phyloP scores from a whole-genome alignment of 495 filamentous ascomycete species.

The Annulohypoxylon moriforme region DNA sequence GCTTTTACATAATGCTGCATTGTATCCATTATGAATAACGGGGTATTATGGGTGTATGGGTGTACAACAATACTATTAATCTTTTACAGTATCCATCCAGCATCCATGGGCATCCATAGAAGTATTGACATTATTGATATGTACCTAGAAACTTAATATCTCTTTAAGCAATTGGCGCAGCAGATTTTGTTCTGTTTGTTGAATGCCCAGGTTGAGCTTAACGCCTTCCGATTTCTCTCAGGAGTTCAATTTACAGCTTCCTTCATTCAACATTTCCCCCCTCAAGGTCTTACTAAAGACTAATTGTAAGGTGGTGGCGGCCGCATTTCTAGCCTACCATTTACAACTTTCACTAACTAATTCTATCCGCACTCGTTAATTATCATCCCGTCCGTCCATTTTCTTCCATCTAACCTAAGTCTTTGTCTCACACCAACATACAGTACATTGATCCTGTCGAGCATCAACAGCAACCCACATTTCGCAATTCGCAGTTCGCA shows the following conservation, averaged over 20 bases:
- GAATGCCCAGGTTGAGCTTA: conserved; percentile 17
- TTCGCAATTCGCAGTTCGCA: background rate
- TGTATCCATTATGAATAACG: background rate
- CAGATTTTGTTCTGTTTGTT: conserved; percentile 34
- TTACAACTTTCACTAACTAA: conserved; percentile 24
- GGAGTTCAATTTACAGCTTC: conserved; percentile 31
- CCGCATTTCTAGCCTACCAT: conserved; percentile 24
- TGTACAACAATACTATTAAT: background rate
- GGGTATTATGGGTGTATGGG: background rate
- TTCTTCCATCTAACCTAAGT: background rate
- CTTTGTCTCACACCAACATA: conserved; percentile 14
- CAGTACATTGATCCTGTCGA: background rate
- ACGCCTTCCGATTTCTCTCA: conserved; percentile 11
- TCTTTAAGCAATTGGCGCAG: conserved; percentile 6
- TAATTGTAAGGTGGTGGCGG: conserved; percentile 28
- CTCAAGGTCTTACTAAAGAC: conserved; percentile 31
- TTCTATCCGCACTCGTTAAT: conserved; percentile 25
- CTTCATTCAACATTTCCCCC: conserved; percentile 15
- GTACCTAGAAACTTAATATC: background rate
- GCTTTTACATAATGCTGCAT: conserved; percentile 3
- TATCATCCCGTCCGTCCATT: conserved; percentile 18
- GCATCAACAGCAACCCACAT: conserved; percentile 3
- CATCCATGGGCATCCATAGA: background rate
- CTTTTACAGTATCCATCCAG: background rate
- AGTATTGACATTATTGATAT: too few species aligned